Evolutionary conservation across 2,329 filamentous ascomycete species (phyloP), one percentile per base, ranked within the genome.

Genomic region (Phialophora expanda): DNA sequence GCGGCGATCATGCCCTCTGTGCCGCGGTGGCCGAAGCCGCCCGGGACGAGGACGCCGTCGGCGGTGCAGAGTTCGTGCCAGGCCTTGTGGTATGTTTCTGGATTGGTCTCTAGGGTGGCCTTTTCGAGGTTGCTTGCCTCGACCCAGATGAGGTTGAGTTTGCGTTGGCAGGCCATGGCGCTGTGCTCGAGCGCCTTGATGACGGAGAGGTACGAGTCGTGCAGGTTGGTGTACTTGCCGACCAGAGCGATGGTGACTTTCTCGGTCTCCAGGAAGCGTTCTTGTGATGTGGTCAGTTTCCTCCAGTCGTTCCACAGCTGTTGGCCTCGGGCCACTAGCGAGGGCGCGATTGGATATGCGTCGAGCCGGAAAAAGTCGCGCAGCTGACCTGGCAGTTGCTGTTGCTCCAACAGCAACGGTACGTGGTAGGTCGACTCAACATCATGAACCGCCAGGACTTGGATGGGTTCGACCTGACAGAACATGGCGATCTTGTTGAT

Each of bases 381-480:
- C 62, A 98, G 82, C n/a, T 87, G 85, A 12, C 83, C 78, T 8
- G 94, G 81, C 1, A 98, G 83, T 26, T 88, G 87, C 79, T 98
- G 92, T 71, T 93, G 85, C 72, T 94, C 87, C 14, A 98, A 88
- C 26, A 98, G 89, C n/a, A 97, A 84, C 0, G 95, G 95, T 2
- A 98, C 94, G 71, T 97, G 93, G 79, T 99, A 99, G 60, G 91
- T 96, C 12, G 93, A 93, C 22, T 89, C 84, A 79, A 98, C 92
- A 77, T 98, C 90, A 72, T 90, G 89, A 11, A 99, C 93, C 11
- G 87, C 90, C 69, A 98, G 83, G 51, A 98, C 92, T 76, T 97
- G 92, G 71, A 93, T 86, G 11, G 86, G 81, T 61, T 96, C 91
- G 56, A 97, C 90, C 75, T 97, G 92, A 78, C 94, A 98, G 79